These are phyloP conservation scores for Ophiostoma australiae DNA, from an alignment of 2,329 filamentous ascomycete species.

Conservation along the genomic window DNA sequence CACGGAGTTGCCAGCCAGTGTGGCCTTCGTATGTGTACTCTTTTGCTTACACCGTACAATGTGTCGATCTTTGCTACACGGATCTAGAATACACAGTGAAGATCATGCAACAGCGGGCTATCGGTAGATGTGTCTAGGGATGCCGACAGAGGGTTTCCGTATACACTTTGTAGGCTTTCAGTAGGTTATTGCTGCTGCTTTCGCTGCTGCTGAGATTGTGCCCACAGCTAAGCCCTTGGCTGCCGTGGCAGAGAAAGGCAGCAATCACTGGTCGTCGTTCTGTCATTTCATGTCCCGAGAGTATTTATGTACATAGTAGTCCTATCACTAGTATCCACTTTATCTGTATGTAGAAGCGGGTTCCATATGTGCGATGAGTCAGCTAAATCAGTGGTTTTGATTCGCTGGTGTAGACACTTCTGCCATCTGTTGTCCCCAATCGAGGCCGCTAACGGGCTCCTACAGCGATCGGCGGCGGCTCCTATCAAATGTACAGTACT, in stretches of 20 bases:
- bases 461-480: conserved; percentile 4
- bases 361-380: no score
- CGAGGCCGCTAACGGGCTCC: not conserved
- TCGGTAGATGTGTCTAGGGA: not conserved
- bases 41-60: not conserved
- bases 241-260: not conserved
- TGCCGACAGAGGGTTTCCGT: not conserved
- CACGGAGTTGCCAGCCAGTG: not conserved
- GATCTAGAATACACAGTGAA: not conserved
- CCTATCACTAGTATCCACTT: no score
- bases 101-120: not conserved
- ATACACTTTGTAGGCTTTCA: not conserved
- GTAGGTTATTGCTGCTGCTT: not conserved
- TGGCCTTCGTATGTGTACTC: not conserved
- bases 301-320: no score
- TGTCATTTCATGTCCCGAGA: no score
- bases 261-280: not conserved
- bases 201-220: no score
- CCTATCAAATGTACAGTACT: not conserved
- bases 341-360: no score
- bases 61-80: not conserved
- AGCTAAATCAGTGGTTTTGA: no score
- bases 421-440: not conserved
- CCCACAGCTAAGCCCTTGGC: conserved; percentile 7
- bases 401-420: not conserved